Evolutionary conservation across 176 grass and related monocot species (phyloP).

Genomic region (Eragrostis nindensis): DNA sequence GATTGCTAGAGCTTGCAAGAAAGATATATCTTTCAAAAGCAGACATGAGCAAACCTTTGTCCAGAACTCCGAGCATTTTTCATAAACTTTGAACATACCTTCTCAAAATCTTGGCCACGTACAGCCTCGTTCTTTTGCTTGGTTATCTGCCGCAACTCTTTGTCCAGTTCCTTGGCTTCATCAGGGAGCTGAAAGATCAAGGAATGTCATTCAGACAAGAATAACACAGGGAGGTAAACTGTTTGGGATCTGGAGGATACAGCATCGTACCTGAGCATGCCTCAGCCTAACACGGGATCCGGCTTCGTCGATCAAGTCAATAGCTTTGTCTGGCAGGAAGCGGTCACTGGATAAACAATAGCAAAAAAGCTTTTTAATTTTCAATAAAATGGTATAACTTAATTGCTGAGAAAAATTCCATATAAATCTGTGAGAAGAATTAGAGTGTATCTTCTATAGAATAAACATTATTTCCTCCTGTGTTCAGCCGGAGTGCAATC

Average conservation of each 20-base stretch:
- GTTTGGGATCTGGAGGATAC: neutral
- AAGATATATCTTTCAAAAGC: neutral
- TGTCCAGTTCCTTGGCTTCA: constrained; percentile 98
- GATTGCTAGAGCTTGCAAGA: neutral
- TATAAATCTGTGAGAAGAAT: neutral
- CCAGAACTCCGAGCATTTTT: neutral
- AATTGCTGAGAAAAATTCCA: neutral
- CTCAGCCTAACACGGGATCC: constrained; percentile 98
- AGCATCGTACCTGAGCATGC: constrained; percentile 76
- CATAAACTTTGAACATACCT: constrained; percentile 48
- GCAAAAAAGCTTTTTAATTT: constrained; percentile 4
- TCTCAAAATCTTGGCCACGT: constrained; percentile 99
- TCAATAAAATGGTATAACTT: constrained; percentile 9
- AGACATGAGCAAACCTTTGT: constrained; percentile 24
- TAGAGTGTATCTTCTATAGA: neutral
- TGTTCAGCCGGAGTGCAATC: neutral
- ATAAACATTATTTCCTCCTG: neutral
- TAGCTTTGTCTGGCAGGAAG: constrained; percentile 98
- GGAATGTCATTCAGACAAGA: constrained; percentile 18
- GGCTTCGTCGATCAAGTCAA: constrained; percentile 98
- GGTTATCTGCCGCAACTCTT: constrained; percentile 90
- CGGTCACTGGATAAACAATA: constrained; percentile 76
- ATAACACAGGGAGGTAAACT: neutral
- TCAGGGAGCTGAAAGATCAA: constrained; percentile 73
- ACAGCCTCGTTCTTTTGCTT: constrained; percentile 98